A percentile compares a stretch with the other conserved stretches of the same genome.
Conservation (phyloP, 192 early-diverging fungal genomes). For the Backusella morwellensis region DNA sequence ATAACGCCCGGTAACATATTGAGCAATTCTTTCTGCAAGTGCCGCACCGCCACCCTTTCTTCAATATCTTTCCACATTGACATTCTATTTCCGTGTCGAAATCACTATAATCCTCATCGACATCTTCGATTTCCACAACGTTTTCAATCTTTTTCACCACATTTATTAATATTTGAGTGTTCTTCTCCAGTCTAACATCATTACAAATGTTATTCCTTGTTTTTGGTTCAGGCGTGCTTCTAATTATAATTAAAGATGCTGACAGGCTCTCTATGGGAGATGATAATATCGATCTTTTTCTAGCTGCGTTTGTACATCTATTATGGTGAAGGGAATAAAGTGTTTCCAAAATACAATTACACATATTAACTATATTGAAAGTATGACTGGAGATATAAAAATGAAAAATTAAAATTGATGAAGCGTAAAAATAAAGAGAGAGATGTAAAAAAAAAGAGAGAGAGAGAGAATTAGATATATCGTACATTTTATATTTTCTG, state of each 20-base stretch:
- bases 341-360: not conserved
- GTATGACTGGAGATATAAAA: not conserved
- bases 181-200: not conserved
- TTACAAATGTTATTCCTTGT: not conserved
- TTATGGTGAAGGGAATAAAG: not conserved
- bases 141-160: not conserved
- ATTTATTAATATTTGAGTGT: not conserved
- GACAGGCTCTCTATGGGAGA: not conserved
- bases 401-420: not conserved
- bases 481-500: too few relatives aligned
- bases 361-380: not conserved
- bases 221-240: not conserved
- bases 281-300: not conserved
- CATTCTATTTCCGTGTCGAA: not conserved
- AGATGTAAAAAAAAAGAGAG: not conserved
- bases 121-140: not conserved
- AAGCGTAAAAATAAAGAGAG: not conserved
- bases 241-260: not conserved
- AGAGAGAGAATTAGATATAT: not conserved
- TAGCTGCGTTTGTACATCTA: not conserved
- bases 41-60: not conserved
- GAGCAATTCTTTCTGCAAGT: not conserved
- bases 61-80: not conserved
- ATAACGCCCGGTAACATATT: not conserved
- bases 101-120: not conserved